Percentiles rank a stretch among this genome's conserved stretches.
Evolutionary conservation across 2,329 filamentous ascomycete genomes (phyloP).

Genomic region (Trichophaea hybrida): DNA sequence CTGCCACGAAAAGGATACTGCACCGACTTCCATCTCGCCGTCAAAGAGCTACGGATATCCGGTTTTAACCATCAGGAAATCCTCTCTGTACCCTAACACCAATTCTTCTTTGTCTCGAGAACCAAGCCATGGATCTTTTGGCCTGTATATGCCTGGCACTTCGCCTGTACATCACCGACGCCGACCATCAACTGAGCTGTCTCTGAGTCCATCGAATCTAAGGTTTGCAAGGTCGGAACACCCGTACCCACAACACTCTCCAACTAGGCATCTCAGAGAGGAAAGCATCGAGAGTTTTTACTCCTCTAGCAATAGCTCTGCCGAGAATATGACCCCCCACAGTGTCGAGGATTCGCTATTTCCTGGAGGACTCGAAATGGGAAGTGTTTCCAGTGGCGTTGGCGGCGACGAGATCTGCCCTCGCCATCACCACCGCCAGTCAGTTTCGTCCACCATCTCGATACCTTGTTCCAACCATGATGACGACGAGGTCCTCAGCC

Average conservation of each 20-base stretch:
- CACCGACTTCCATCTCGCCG: conserved; percentile 4
- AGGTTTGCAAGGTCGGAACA: not conserved
- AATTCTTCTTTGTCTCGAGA: not conserved
- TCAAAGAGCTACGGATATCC: conserved; percentile 5
- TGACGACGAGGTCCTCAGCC: conserved; percentile 6
- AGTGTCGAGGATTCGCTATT: not conserved
- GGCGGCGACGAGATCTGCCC: conserved; percentile 13
- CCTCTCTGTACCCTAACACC: not conserved
- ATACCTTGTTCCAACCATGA: conserved; percentile 18
- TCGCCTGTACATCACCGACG: not conserved
- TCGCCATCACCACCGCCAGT: conserved; percentile 21
- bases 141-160: not conserved
- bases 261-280: too few species aligned
- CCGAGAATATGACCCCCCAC: not conserved
- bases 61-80: conserved; percentile 16
- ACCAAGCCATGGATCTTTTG: not conserved
- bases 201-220: not conserved
- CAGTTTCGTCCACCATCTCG: conserved; percentile 14
- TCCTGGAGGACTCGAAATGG: not conserved
- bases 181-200: not conserved
- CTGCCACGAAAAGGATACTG: not conserved
- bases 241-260: not conserved
- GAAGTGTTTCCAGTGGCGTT: conserved; percentile 6
- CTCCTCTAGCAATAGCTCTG: not conserved
- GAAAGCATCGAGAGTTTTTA: not conserved